Evolutionary conservation across 805 yeast genomes (phyloP).

Genomic region (Yarrowia osloensis): DNA sequence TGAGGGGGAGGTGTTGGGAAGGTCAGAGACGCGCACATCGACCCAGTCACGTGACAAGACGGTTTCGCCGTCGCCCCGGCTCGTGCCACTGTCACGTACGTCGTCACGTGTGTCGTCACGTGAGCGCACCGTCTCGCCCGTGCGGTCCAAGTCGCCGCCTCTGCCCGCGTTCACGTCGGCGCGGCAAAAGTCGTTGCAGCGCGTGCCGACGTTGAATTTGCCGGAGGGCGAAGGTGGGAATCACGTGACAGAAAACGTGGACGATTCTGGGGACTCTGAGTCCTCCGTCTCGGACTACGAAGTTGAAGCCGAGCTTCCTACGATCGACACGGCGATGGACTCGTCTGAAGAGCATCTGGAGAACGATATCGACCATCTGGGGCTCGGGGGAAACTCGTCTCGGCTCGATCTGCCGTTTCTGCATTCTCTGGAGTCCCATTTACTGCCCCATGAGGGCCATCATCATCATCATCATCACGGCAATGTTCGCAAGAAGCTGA

Average conservation of each 20-base stretch:
- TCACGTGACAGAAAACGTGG: neutral
- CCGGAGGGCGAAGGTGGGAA: conserved; percentile 14
- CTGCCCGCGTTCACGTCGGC: neutral
- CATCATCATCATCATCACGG: conserved; percentile 1
- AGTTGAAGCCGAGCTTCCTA: neutral
- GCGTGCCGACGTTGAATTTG: neutral
- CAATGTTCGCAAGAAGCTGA: neutral
- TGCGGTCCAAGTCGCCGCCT: neutral
- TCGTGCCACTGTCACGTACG: neutral
- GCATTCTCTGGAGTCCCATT: neutral
- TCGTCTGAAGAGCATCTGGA: neutral
- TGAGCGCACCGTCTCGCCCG: neutral
- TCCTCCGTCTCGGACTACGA: neutral
- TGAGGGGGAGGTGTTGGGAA: neutral
- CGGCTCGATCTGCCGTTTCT: neutral
- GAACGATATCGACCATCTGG: neutral
- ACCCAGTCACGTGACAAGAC: neutral
- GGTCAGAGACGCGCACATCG: neutral
- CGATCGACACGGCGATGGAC: neutral
- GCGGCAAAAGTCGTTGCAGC: neutral
- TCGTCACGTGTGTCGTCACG: neutral
- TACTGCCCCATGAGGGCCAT: neutral
- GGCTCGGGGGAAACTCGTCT: neutral
- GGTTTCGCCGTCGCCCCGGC: neutral
- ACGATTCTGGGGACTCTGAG: neutral